These are phyloP conservation scores for Naganishia onofrii DNA, from an alignment of 768 basidiomycete species.

Conservation along the genomic window DNA sequence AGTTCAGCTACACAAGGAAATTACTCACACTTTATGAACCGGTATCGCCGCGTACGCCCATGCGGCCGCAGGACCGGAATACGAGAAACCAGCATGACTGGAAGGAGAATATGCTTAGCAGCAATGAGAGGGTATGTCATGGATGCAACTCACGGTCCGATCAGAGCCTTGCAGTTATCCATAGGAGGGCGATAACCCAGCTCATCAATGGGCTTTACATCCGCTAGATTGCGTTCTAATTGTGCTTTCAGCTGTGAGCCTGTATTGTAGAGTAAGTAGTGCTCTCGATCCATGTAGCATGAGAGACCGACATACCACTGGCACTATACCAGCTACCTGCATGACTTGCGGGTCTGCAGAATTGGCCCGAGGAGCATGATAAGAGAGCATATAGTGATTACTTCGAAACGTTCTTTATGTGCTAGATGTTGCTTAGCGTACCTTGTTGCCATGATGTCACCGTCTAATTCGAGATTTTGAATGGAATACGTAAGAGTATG, in stretches of 20 bases:
- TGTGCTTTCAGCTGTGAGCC: slow-evolving; percentile 62
- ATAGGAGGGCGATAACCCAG: slow-evolving; percentile 66
- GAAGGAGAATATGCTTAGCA: not conserved
- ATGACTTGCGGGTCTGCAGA: slow-evolving; percentile 62
- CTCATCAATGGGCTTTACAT: slow-evolving; percentile 58
- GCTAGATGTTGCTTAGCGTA: not conserved
- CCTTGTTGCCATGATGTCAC: not conserved
- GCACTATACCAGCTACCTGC: slow-evolving; percentile 86
- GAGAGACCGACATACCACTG: slow-evolving; percentile 57
- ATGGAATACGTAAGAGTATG: too few relatives aligned
- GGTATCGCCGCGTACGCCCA: slow-evolving; percentile 95
- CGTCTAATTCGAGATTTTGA: too few relatives aligned
- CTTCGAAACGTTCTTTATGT: not conserved
- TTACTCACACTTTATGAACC: slow-evolving; percentile 69
- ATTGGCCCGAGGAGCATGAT: not conserved
- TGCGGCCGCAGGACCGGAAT: slow-evolving; percentile 88
- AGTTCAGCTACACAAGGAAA: not conserved
- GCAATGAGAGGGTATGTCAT: not conserved
- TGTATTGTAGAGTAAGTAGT: slow-evolving; percentile 44
- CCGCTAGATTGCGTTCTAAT: slow-evolving; percentile 63
- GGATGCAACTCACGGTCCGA: slow-evolving; percentile 74
- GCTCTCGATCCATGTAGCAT: not conserved
- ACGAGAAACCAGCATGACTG: slow-evolving; percentile 95
- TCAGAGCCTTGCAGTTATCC: slow-evolving; percentile 74
- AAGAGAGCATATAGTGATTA: not conserved